Conservation (phyloP, 2,329 filamentous ascomycete species). For the Fusarium sp. region DNA sequence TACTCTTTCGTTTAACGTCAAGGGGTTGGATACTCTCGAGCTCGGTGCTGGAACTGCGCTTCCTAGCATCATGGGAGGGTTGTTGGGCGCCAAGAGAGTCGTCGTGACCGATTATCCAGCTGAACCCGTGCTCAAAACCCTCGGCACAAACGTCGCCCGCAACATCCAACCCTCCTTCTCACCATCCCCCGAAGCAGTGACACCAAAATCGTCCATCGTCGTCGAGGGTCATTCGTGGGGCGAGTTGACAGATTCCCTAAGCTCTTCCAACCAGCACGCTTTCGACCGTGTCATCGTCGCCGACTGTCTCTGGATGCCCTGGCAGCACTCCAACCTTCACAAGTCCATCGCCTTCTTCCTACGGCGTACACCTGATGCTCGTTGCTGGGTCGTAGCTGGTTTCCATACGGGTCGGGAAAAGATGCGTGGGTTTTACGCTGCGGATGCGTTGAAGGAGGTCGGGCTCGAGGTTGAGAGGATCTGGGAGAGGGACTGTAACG, state of each 20-base stretch:
- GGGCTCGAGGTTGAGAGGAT: slow-evolving; percentile 73
- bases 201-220: slow-evolving; percentile 44
- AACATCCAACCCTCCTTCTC: slow-evolving; percentile 58
- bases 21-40: slow-evolving; percentile 68
- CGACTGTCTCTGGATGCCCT: slow-evolving; percentile 82
- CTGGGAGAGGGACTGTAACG: slow-evolving; percentile 77
- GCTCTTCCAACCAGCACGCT: slow-evolving; percentile 43
- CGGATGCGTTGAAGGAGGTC: slow-evolving; percentile 55
- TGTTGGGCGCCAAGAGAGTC: slow-evolving; percentile 63
- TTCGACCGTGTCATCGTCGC: slow-evolving; percentile 76
- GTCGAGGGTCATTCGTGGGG: slow-evolving; percentile 77
- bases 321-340: slow-evolving; percentile 76
- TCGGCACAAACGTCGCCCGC: slow-evolving; percentile 66
- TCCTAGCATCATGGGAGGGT: slow-evolving; percentile 61
- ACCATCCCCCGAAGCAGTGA: slow-evolving; percentile 43
- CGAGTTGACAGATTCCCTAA: slow-evolving; percentile 54
- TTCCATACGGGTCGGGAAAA: slow-evolving; percentile 78
- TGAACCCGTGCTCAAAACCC: slow-evolving; percentile 67
- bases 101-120: slow-evolving; percentile 77
- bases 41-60: slow-evolving; percentile 74
- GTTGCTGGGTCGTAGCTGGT: slow-evolving; percentile 75
- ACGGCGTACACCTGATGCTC: slow-evolving; percentile 54
- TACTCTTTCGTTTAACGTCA: slow-evolving; percentile 57
- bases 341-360: slow-evolving; percentile 74
- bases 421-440: slow-evolving; percentile 74